A percentile compares a stretch with the other conserved stretches of the same genome.
These are phyloP conservation scores for Trichoderma brevicompactum DNA, from an alignment of 2,329 filamentous ascomycete genomes.

Conservation along the genomic window DNA sequence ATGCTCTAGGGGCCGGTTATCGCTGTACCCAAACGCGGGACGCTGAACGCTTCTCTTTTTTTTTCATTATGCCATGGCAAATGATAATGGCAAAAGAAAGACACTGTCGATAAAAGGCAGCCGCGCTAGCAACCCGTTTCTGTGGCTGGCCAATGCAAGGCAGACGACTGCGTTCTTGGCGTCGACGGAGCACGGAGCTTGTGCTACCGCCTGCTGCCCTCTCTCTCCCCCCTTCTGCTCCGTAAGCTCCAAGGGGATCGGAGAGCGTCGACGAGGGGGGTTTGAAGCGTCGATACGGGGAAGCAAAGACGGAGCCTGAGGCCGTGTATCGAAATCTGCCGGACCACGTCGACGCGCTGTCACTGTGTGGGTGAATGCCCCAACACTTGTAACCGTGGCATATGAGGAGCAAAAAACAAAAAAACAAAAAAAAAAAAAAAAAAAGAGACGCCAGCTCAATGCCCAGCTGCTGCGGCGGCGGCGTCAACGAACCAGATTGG, in stretches of 20 bases:
- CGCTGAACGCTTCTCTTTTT: neutral
- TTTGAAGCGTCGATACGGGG: neutral
- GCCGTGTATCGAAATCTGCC: neutral
- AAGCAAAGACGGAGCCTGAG: neutral
- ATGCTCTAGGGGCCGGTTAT: neutral
- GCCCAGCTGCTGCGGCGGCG: no score
- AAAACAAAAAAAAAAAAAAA: no score
- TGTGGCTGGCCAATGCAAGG: slow-evolving; percentile 2
- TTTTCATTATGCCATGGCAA: neutral
- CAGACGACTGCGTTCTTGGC: neutral
- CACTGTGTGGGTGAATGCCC: neutral
- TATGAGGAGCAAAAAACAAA: neutral
- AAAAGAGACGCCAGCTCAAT: no score
- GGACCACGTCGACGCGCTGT: neutral
- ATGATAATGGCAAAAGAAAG: neutral
- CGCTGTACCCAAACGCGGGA: neutral
- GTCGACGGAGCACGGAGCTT: slow-evolving; percentile 3
- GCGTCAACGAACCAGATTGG: no score
- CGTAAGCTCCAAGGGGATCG: no score
- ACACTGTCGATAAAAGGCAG: neutral
- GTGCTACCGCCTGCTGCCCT: neutral
- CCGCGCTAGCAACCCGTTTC: neutral
- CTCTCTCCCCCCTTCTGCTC: neutral
- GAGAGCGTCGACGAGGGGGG: no score
- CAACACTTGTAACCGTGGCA: neutral